Evolutionary conservation across 257 asterid genomes (phyloP), one percentile per base, ranked within the genome.

Genomic region (Primulina eburnea): DNA sequence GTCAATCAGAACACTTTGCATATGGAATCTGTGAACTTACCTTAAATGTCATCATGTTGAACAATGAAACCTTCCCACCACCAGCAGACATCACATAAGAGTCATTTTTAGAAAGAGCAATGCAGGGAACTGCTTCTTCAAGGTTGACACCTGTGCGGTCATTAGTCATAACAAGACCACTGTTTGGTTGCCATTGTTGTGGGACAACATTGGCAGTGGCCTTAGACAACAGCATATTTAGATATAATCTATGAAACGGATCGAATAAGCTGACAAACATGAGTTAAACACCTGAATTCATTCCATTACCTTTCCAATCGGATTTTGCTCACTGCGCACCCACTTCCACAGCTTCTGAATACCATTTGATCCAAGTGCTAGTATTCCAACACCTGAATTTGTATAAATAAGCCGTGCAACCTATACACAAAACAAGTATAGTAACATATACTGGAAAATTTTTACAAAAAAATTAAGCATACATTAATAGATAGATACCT

Each of bases 331-430:
- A 75, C 60, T 88, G 75, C 95, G 96, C 20, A 38, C 78, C 98
- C 98, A 92, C 83, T 90, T 92, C 97, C 98, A 92, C 68, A 90
- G 88, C 83, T 85, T 88, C 75, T 90, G 98, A 65, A 79, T 74
- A 74, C 98, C 98, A 82, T 89, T 87, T 56, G 98, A 87, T 65
- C 96, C 95, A 75, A 92, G 94, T 64, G 96, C 97, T 82, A 92
- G 75, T 53, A 92, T 63, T 60, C 97, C 97, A 75, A 86, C 88
- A 32, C 98, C 98, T 53, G 93, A 87, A 77, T 92, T 92, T 64
- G 97, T 92, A 77, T 92, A 92, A 34, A 92, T 92, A 65, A 92
- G 96, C 76, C 98, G 86, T 58, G 97, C 98, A 78, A 92, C 97
- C 98, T 92, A 76, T 38, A 84, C 55, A 75, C 4, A 59, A 28